Base-by-base conservation (phyloP, 164 flowering plant genomes). In the Houttuynia cordata region DNA sequence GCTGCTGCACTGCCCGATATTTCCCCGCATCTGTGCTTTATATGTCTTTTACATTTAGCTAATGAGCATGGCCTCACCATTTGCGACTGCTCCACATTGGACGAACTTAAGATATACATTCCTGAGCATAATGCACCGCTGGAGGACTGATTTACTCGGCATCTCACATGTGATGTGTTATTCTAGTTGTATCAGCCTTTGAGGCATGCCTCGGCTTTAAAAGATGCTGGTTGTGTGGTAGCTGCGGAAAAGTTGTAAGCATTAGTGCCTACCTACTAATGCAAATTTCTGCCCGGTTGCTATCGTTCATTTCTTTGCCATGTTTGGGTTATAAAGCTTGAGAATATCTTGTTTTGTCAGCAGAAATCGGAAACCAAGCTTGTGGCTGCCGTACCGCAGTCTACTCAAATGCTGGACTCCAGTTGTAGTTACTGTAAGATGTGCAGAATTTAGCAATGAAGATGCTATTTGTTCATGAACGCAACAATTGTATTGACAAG, bases 21-120 rank as follows among this genome's bases (percentile, higher is more conserved):
- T 57, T 88, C 96, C 2, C 86, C 91, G 8, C 96, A 88, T 73
- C 61, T 88, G 55, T 83, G 96, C 64, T 88, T 88, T 78, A 85
- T 88, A 51, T 88, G 91, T 65, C 71, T 88, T 3, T 58, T 88
- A 62, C 96, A 88, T 81, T 75, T 88, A 41, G 96, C 96, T n/a
- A 88, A 85, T 63, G 91, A 88, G 76, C 83, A 88, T 62, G 74
- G 80, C 4, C 67, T 85, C 65, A 73, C 66, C 58, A 80, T 88
- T 63, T 62, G 55, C 9, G 84, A 79, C 54, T 72, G 71, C 57
- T 17, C 74, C 60, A 64, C 67, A 68, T 53, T 85, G 79, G 86
- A 85, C 53, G 89, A 88, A 63, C 91, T 87, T 50, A 68, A 59
- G 10, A 79, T 85, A 64, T 61, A 57, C 20, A 53, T 80, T 61